phyloP scores from a whole-genome alignment of 2,329 filamentous ascomycete genomes.

The Triangularia verruculosa region DNA sequence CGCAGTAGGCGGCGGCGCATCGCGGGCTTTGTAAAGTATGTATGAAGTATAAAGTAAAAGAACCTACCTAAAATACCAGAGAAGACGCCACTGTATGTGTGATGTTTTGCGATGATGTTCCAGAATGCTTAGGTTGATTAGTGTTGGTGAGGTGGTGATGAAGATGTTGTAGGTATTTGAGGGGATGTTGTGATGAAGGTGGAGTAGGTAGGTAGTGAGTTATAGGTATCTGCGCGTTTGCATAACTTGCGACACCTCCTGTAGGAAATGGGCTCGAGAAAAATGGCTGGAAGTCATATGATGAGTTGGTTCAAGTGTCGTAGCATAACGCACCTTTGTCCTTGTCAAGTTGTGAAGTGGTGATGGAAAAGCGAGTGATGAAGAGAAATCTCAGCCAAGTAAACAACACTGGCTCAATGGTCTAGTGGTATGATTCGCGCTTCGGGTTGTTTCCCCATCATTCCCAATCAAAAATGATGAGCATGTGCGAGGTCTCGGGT shows the following conservation, averaged over 20 bases:
- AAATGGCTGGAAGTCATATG: too few species aligned
- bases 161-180: too few species aligned
- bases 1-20: neutral
- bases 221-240: too few species aligned
- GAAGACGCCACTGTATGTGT: too few species aligned
- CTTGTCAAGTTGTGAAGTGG: too few species aligned
- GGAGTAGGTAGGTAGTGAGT: too few species aligned
- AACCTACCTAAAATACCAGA: neutral
- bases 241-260: too few species aligned
- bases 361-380: neutral
- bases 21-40: neutral
- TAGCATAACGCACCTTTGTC: too few species aligned
- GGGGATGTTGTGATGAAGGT: neutral
- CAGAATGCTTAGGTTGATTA: neutral
- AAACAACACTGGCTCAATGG: conserved; percentile 1
- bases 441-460: conserved; percentile 2
- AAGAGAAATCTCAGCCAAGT: neutral
- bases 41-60: conserved; percentile 1
- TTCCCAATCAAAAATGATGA: too few species aligned
- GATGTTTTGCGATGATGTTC: too few species aligned
- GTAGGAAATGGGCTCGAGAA: too few species aligned
- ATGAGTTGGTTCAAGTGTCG: too few species aligned
- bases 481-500: conserved; percentile 5
- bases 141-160: neutral
- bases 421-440: conserved; percentile 5